A percentile compares a stretch with the other conserved stretches of the same genome.
Evolutionary conservation across 345 rosid genomes (phyloP).

Genomic region (Sonneratia alba): DNA sequence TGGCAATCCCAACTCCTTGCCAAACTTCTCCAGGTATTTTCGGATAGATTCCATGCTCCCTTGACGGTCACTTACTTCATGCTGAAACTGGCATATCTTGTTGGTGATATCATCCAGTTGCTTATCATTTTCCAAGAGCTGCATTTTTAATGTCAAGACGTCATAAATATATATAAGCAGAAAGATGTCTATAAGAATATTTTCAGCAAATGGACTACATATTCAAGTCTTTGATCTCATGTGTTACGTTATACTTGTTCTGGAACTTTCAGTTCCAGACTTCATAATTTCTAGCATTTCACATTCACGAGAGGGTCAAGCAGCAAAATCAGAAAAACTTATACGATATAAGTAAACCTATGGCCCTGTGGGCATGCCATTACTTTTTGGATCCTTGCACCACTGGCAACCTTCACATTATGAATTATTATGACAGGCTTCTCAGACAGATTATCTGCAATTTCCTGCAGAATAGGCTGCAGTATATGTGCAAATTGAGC

Average conservation of each 20-base stretch:
- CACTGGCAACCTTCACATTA: constrained; percentile 48
- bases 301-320: not conserved
- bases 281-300: not conserved
- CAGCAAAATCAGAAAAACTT: not conserved
- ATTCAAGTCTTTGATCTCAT: not conserved
- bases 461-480: constrained; percentile 66
- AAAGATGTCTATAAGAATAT: not conserved
- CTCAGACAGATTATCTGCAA: constrained; percentile 47
- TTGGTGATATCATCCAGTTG: constrained; percentile 28
- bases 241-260: not conserved
- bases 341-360: not conserved
- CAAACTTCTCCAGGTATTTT: constrained; percentile 43
- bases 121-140: constrained; percentile 51
- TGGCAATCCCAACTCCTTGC: constrained; percentile 65
- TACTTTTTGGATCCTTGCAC: constrained; percentile 62
- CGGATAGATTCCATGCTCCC: constrained; percentile 23
- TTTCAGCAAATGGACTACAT: not conserved
- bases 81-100: constrained; percentile 25
- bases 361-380: not conserved
- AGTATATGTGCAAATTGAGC: constrained; percentile 79
- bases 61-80: constrained; percentile 14
- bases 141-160: constrained; percentile 15
- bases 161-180: not conserved
- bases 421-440: constrained; percentile 40
- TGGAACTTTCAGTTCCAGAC: not conserved